A percentile compares a stretch with the other conserved stretches of the same genome.
phyloP scores from a whole-genome alignment of 148 eudicot species.

The Arctostaphylos glauca region DNA sequence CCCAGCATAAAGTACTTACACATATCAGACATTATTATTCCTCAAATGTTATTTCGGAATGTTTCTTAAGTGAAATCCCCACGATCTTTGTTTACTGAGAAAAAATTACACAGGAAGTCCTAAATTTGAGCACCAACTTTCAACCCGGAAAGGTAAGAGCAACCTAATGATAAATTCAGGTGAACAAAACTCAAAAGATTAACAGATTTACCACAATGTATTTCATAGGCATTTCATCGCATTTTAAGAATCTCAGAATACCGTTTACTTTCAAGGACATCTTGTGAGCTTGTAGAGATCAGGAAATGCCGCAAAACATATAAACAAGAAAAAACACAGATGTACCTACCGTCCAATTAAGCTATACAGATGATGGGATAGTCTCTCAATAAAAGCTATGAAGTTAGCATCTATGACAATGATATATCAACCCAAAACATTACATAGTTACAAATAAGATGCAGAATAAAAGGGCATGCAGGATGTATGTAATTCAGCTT shows the following conservation, averaged over 20 bases:
- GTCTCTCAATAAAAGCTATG: neutral
- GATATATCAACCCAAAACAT: neutral
- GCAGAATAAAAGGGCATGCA: neutral
- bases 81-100: neutral
- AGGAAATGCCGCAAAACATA: neutral
- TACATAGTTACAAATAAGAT: neutral
- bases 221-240: neutral
- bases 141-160: neutral
- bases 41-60: neutral
- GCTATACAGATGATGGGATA: neutral
- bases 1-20: neutral
- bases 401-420: neutral
- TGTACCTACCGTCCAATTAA: neutral
- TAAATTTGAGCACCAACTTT: neutral
- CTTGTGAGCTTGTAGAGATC: neutral
- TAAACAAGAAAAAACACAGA: neutral
- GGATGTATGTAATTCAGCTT: neutral
- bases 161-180: neutral
- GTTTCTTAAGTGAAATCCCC: neutral
- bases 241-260: neutral
- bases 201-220: neutral
- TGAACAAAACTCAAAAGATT: too few relatives aligned
- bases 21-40: neutral
- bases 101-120: neutral
- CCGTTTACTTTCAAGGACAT: neutral